Base-by-base conservation (phyloP, 1,284 basidiomycete species). In the Blastosporella zonata region DNA sequence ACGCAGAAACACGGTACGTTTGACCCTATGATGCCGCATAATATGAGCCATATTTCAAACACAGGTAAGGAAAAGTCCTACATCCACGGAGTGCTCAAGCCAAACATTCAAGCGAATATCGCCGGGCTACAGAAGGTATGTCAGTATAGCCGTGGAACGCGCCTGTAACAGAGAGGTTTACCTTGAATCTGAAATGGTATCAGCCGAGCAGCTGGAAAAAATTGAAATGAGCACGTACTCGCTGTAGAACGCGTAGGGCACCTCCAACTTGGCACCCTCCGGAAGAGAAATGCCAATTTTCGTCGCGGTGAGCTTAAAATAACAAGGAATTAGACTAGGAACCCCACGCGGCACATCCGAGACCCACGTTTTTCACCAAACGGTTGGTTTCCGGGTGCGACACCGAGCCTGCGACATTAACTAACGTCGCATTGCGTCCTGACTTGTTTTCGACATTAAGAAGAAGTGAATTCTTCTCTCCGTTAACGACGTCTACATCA, bases 231-330 rank as follows among this genome's bases (percentile, higher is more conserved):
- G n/a, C 3, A 33, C 90, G 70, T 61, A 94, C 91, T 95, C 90
- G 77, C 86, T 90, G 70, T 89, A 73, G 64, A 94, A 89, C 20
- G 71, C 57, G 65, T 84, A 94, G 2, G 90, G 90, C 42, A 93
- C 67, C 53, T 82, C 78, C 49, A 90, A 65, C 63, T 87, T 87
- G 22, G 79, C 68, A 27, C 81, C 81, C 49, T 85, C 75, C 15
- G 82, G 55, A 29, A 94, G 68, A 13, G 77, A 74, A 27, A 87
- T 59, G 25, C 76, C 76, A 61, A 84, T 88, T 53, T 79, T 74
- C 56, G 81, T 60, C 2, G 81, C 70, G 12, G 87, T 85, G 33
- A 81, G 78, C 86, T 90, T 18, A 12, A 3, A 12, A 55, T 21
- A 41, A 17, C 21, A 22, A 31, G 29, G 3, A 46, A 36, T 43